These are phyloP conservation scores for Aphanomyces euteiches DNA, from an alignment of 352 stramenopile genomes.

Conservation along the genomic window DNA sequence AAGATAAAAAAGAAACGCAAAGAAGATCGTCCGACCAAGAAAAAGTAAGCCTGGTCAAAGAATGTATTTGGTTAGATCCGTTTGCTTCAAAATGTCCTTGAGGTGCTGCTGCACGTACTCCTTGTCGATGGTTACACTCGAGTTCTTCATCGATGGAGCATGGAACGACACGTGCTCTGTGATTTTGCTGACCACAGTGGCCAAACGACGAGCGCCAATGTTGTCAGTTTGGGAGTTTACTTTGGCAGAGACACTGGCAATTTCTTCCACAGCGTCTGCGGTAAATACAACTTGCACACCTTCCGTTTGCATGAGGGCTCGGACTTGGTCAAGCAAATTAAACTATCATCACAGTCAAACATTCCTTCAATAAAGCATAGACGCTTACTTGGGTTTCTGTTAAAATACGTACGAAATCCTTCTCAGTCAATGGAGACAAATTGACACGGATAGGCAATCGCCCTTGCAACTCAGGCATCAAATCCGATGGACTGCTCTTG, in stretches of 20 bases:
- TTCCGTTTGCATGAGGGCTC: constrained; percentile 95
- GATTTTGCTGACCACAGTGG: constrained; percentile 96
- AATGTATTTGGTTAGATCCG: constrained; percentile 97
- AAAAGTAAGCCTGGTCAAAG: constrained; percentile 56
- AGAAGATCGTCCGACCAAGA: constrained; percentile 1
- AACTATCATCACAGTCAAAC: constrained; percentile 29
- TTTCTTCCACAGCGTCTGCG: constrained; percentile 95
- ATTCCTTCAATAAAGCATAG: neutral
- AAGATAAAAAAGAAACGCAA: neutral
- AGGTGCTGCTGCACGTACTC: constrained; percentile 91
- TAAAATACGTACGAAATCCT: constrained; percentile 97
- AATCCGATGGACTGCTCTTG: constrained; percentile 94
- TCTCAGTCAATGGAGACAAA: constrained; percentile 93
- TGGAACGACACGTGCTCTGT: constrained; percentile 98
- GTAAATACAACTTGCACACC: constrained; percentile 93
- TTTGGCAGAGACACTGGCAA: constrained; percentile 90
- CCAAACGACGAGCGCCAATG: constrained; percentile 96
- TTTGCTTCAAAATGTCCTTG: constrained; percentile 90
- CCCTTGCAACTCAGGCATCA: constrained; percentile 97
- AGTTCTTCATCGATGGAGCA: constrained; percentile 84
- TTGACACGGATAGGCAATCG: constrained; percentile 97
- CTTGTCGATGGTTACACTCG: constrained; percentile 88
- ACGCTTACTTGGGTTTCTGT: constrained; percentile 88
- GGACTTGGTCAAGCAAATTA: constrained; percentile 96
- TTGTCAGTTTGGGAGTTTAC: constrained; percentile 97